A percentile compares a stretch with the other conserved stretches of the same genome.
phyloP scores from a whole-genome alignment of 108 stramenopile species.

The Cyclotella sp. region DNA sequence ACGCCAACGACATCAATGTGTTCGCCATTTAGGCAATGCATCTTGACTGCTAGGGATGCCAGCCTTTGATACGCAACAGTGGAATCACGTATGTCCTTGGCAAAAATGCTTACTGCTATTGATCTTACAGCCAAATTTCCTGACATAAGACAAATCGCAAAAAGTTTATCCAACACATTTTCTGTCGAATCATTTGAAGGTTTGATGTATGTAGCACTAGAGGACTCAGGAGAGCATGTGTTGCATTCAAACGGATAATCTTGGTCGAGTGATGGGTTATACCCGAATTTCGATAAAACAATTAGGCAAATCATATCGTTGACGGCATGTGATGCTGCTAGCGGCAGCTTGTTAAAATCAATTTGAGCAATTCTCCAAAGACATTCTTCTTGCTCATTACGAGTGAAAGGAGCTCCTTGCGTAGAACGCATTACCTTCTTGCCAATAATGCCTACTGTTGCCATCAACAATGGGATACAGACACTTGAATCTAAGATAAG shows the following conservation, averaged over 20 bases:
- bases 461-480: slow-evolving; percentile 65
- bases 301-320: slow-evolving; percentile 66
- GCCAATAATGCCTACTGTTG: slow-evolving; percentile 64
- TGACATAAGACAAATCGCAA: slow-evolving; percentile 60
- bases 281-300: slow-evolving; percentile 45
- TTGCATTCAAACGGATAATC: slow-evolving; percentile 31
- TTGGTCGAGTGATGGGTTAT: slow-evolving; percentile 28
- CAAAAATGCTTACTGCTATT: slow-evolving; percentile 34
- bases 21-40: slow-evolving; percentile 5
- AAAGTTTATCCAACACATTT: slow-evolving; percentile 39
- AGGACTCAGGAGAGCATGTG: background rate
- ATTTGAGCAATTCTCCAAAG: slow-evolving; percentile 66
- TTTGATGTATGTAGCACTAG: background rate
- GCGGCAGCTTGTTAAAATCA: slow-evolving; percentile 69
- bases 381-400: slow-evolving; percentile 67
- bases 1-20: slow-evolving; percentile 31
- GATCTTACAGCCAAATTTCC: slow-evolving; percentile 48
- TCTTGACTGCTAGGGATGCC: slow-evolving; percentile 1
- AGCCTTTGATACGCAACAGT: slow-evolving; percentile 8
- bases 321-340: slow-evolving; percentile 68
- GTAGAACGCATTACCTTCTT: slow-evolving; percentile 59
- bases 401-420: slow-evolving; percentile 57
- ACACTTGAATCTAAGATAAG: slow-evolving; percentile 73
- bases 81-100: slow-evolving; percentile 18
- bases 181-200: background rate